Evolutionary conservation across 2,329 filamentous ascomycete genomes (phyloP).

Genomic region (Venturia carpophila): DNA sequence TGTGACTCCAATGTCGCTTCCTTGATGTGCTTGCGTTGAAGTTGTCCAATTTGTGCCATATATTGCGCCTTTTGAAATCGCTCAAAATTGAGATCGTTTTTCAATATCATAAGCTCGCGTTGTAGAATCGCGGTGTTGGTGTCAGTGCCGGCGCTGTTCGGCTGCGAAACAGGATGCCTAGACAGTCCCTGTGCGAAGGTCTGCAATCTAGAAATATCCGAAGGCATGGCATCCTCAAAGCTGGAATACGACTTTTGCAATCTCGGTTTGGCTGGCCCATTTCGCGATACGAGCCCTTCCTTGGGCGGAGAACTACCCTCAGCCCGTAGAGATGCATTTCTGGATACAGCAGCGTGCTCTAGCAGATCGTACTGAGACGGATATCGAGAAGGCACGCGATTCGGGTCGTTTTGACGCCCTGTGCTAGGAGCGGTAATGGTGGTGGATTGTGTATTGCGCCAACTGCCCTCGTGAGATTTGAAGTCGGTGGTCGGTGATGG

Average conservation of each 20-base stretch:
- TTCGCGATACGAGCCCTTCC: neutral
- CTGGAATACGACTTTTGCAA: neutral
- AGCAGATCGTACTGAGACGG: neutral
- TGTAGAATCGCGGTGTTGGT: constrained; percentile 47
- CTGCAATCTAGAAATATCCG: constrained; percentile 27
- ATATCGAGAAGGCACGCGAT: neutral
- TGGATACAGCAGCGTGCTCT: neutral
- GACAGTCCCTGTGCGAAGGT: constrained; percentile 27
- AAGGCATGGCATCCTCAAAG: neutral
- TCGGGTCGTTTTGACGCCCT: constrained; percentile 1
- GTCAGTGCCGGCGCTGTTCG: constrained; percentile 27
- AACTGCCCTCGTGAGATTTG: constrained; percentile 36
- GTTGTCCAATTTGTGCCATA: constrained; percentile 69
- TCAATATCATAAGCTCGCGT: constrained; percentile 64
- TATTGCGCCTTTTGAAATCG: constrained; percentile 78
- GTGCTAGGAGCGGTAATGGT: constrained; percentile 23
- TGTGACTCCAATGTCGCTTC: constrained; percentile 75
- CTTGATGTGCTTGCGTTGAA: constrained; percentile 65
- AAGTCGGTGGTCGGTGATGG: constrained; percentile 23
- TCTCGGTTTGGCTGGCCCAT: neutral
- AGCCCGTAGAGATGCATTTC: neutral
- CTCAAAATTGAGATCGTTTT: constrained; percentile 77
- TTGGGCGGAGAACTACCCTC: constrained; percentile 9
- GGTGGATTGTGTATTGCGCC: constrained; percentile 49
- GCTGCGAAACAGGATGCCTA: constrained; percentile 21